Evolutionary conservation across 2,329 filamentous ascomycete species (phyloP).

Genomic region (Rutstroemia sydowiana): DNA sequence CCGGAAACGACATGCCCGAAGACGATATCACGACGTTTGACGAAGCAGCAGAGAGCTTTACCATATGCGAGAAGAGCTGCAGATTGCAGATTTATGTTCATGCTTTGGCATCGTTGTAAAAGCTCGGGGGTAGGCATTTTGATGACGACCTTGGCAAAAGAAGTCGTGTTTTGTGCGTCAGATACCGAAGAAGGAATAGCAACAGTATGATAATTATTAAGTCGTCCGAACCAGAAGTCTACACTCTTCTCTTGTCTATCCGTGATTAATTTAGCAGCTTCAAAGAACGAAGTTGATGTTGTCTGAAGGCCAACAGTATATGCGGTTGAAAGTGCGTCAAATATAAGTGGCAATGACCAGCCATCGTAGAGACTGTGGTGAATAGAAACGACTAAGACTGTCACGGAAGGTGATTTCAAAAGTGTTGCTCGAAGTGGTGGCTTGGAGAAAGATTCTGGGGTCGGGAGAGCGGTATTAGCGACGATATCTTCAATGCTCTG

Average conservation of each 20-base stretch:
- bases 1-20: slow-evolving; percentile 33
- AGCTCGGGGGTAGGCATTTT: not conserved
- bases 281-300: not conserved
- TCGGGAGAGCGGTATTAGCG: not conserved
- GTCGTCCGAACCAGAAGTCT: not conserved
- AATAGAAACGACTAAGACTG: slow-evolving; percentile 42
- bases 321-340: slow-evolving; percentile 8
- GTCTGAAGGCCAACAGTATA: not conserved
- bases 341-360: slow-evolving; percentile 35
- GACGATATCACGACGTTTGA: slow-evolving; percentile 38
- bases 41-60: slow-evolving; percentile 1
- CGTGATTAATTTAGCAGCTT: not conserved
- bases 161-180: not conserved
- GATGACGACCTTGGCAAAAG: not conserved
- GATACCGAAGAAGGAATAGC: not conserved
- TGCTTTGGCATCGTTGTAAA: not conserved
- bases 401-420: slow-evolving; percentile 9
- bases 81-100: not conserved
- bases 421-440: not conserved
- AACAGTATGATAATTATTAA: not conserved
- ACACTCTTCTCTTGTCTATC: not conserved
- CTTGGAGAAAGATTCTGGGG: slow-evolving; percentile 8
- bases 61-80: not conserved
- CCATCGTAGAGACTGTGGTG: slow-evolving; percentile 51
- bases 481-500: not conserved